Evolutionary conservation across 208 protist genomes (phyloP), one percentile per base, ranked within the genome.

Genomic region (Trypanosoma brucei): DNA sequence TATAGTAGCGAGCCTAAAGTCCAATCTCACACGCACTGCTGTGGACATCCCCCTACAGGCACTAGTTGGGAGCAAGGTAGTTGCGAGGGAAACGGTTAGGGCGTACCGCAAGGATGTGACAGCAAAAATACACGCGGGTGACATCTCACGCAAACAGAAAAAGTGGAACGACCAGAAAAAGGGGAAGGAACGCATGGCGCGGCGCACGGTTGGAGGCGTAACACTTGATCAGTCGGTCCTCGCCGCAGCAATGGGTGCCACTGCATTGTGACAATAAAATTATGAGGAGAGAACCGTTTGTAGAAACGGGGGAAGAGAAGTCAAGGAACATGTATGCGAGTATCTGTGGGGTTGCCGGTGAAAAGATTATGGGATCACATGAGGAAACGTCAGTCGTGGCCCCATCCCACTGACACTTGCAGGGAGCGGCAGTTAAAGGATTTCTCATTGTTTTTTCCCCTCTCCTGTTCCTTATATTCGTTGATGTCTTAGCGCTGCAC

Each of bases 141-240:
- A 99, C 66, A 92, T 98, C 44, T 95, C 95, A 22, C 83, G 97
- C 42, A 98, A 98, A 69, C 78, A 88, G 70, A 99, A 99, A 78
- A 91, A 98, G 60, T 92, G 98, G 73, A 87, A 92, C 42, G 97
- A 98, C 67, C 97, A 99, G 80, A 98, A 98, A 68, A 97, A 98
- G 76, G 96, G 96, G 55, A 99, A 99, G 76, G 96, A 98, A 72
- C 75, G 86, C 59, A 98, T 98, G 93, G 95, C 95, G 60, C 75
- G 83, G n/a, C 70, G 91, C 3, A 86, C 70, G 46, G 79, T 99
- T 11, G 96, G 95, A 35, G 88, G 79, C 37, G 93, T 98, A 2
- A 87, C 94, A 59, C 72, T 98, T 14, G 83, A 94, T 40, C 94
- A 98, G 64, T 92, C 86, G 38, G 87, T 96, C 33, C 81, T 98